These are phyloP conservation scores for Cladorrhinum sp. DNA, from an alignment of 2,329 filamentous ascomycete species.

Conservation along the genomic window DNA sequence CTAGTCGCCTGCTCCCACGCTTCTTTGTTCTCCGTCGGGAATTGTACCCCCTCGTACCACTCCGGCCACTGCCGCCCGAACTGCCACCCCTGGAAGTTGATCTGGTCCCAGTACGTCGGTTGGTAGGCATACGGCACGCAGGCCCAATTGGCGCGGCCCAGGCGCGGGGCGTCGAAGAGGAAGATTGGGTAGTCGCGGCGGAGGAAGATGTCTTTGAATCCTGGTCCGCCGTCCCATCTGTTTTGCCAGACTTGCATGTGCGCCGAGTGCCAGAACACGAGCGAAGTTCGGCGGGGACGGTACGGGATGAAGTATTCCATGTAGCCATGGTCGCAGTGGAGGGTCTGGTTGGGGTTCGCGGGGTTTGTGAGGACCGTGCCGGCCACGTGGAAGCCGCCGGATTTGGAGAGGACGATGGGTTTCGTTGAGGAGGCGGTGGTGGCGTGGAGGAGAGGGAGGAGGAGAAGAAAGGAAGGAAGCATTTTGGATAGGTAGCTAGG, in stretches of 20 bases:
- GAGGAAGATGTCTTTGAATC: slow-evolving; percentile 40
- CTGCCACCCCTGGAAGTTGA: slow-evolving; percentile 37
- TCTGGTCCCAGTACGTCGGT: slow-evolving; percentile 34
- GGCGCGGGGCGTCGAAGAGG: slow-evolving; percentile 37
- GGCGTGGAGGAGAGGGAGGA: neutral
- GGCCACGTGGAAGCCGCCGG: slow-evolving; percentile 36
- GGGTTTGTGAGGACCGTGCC: slow-evolving; percentile 31
- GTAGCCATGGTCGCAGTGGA: slow-evolving; percentile 39
- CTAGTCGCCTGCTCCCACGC: slow-evolving; percentile 36
- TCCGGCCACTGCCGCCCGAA: slow-evolving; percentile 32
- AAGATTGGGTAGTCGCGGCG: slow-evolving; percentile 38
- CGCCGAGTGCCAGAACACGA: slow-evolving; percentile 40
- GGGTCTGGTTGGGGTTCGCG: slow-evolving; percentile 29
- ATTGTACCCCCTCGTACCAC: slow-evolving; percentile 37
- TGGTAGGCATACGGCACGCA: slow-evolving; percentile 32
- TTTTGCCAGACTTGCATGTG: slow-evolving; percentile 39
- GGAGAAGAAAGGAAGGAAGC: neutral
- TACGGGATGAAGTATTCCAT: slow-evolving; percentile 39
- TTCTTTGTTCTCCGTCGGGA: slow-evolving; percentile 31
- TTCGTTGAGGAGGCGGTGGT: slow-evolving; percentile 4
- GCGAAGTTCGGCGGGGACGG: slow-evolving; percentile 32
- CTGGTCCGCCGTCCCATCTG: slow-evolving; percentile 38
- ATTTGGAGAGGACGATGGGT: slow-evolving; percentile 31
- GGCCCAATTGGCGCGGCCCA: slow-evolving; percentile 38
- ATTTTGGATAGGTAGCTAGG: neutral